Evolutionary conservation across 352 stramenopile species (phyloP).

Genomic region (Pythium guiyangense): DNA sequence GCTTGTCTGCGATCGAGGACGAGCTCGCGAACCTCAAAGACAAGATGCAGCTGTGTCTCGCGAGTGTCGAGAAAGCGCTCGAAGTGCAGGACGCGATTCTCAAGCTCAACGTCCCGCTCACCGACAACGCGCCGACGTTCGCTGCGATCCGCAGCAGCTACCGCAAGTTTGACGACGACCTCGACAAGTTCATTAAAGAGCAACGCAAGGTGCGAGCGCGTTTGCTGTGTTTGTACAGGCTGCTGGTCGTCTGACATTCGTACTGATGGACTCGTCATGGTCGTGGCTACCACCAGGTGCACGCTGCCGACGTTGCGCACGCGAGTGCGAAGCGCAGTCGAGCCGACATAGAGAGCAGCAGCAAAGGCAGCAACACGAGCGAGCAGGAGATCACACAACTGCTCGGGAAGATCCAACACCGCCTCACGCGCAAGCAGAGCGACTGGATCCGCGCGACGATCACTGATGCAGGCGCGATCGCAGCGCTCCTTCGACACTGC

Average conservation of each 20-base stretch:
- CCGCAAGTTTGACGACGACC: slow-evolving; percentile 36
- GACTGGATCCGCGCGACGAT: slow-evolving; percentile 68
- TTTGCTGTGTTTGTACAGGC: neutral
- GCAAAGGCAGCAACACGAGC: neutral
- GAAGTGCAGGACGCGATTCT: slow-evolving; percentile 58
- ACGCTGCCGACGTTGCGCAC: slow-evolving; percentile 3
- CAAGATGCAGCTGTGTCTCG: slow-evolving; percentile 54
- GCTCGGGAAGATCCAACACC: slow-evolving; percentile 49
- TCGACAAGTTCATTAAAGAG: slow-evolving; percentile 49
- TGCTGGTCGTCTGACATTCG: no score
- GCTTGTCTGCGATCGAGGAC: slow-evolving; percentile 72
- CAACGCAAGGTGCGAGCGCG: slow-evolving; percentile 30
- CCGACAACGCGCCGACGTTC: slow-evolving; percentile 49
- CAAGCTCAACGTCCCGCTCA: slow-evolving; percentile 58
- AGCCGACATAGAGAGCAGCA: slow-evolving; percentile 14
- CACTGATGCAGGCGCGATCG: slow-evolving; percentile 36
- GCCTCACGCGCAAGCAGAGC: slow-evolving; percentile 57
- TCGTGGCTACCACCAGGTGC: no score
- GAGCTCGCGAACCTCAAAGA: slow-evolving; percentile 54
- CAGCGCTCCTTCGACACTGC: slow-evolving; percentile 25
- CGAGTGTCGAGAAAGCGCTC: slow-evolving; percentile 49
- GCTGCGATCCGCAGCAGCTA: slow-evolving; percentile 51
- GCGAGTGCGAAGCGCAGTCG: slow-evolving; percentile 9
- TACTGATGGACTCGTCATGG: no score
- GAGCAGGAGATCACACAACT: slow-evolving; percentile 37